A percentile compares a stretch with the other conserved stretches of the same genome.
Conservation (phyloP, 345 rosid species). For the Murraya paniculata region DNA sequence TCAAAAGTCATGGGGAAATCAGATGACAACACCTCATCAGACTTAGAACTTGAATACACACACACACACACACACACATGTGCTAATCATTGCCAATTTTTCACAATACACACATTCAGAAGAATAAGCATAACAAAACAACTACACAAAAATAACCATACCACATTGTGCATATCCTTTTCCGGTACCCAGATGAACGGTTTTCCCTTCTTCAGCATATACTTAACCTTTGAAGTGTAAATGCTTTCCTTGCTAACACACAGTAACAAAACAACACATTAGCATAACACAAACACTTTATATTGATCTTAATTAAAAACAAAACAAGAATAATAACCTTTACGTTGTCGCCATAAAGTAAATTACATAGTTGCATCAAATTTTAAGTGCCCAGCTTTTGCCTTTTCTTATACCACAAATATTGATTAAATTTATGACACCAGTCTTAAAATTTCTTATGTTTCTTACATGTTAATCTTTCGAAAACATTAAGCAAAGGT, state of each 20-base stretch:
- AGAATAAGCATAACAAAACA: not conserved
- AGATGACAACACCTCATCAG: constrained; percentile 1
- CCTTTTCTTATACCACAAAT: not conserved
- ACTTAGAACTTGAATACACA: not conserved
- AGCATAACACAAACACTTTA: not conserved
- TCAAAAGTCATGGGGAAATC: not conserved
- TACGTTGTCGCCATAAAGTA: not conserved
- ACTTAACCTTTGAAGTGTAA: constrained; percentile 77
- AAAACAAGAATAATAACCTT: not conserved
- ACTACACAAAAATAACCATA: constrained; percentile 29
- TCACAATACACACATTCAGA: not conserved
- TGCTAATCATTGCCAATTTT: not conserved
- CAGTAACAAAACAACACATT: not conserved
- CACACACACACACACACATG: not conserved
- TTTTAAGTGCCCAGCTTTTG: not conserved
- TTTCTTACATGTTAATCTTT: not conserved
- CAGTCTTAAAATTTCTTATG: not conserved
- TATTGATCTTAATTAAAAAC: not conserved
- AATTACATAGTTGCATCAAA: not conserved
- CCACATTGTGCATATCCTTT: constrained; percentile 74
- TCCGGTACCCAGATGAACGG: constrained; percentile 85
- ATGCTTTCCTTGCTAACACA: constrained; percentile 52
- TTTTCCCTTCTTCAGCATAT: constrained; percentile 66
- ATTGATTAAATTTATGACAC: not conserved
- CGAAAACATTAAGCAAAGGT: not conserved